Conservation (phyloP, 2,329 filamentous ascomycete genomes). For the Moelleriella libera region DNA sequence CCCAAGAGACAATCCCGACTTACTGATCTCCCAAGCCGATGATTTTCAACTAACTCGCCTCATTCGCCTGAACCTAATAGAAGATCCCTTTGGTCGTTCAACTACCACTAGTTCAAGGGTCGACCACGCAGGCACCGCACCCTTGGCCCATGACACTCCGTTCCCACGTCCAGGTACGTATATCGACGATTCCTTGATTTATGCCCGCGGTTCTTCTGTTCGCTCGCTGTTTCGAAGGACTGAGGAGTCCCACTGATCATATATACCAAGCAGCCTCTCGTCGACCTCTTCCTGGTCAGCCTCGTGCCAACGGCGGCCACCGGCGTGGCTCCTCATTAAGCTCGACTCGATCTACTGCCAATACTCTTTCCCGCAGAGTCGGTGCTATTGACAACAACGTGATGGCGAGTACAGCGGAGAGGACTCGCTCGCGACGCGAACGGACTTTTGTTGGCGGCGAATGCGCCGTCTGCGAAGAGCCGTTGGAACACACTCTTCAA, state of each 20-base stretch:
- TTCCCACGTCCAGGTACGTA: slow-evolving; percentile 3
- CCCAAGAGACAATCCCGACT: slow-evolving; percentile 9
- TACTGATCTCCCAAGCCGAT: slow-evolving; percentile 2
- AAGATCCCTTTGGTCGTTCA: neutral
- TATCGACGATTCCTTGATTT: neutral
- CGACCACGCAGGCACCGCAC: neutral
- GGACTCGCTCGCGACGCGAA: slow-evolving; percentile 69
- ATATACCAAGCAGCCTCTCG: neutral
- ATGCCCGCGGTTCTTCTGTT: too few relatives aligned
- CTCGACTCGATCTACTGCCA: slow-evolving; percentile 18
- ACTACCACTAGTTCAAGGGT: neutral
- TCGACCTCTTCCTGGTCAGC: slow-evolving; percentile 11
- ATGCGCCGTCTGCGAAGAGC: slow-evolving; percentile 94
- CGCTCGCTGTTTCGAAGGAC: neutral
- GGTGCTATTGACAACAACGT: slow-evolving; percentile 25
- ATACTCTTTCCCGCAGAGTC: slow-evolving; percentile 18
- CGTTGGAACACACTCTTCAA: slow-evolving; percentile 83
- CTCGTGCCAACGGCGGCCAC: slow-evolving; percentile 12
- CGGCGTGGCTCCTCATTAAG: slow-evolving; percentile 17
- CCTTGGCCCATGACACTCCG: slow-evolving; percentile 1
- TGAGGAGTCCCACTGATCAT: neutral
- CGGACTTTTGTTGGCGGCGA: slow-evolving; percentile 90
- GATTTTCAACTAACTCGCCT: slow-evolving; percentile 1
- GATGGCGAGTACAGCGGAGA: slow-evolving; percentile 42
- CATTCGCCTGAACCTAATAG: neutral